Base-by-base conservation (phyloP, 139 green algal genomes). In the Parachlorella kessleri region DNA sequence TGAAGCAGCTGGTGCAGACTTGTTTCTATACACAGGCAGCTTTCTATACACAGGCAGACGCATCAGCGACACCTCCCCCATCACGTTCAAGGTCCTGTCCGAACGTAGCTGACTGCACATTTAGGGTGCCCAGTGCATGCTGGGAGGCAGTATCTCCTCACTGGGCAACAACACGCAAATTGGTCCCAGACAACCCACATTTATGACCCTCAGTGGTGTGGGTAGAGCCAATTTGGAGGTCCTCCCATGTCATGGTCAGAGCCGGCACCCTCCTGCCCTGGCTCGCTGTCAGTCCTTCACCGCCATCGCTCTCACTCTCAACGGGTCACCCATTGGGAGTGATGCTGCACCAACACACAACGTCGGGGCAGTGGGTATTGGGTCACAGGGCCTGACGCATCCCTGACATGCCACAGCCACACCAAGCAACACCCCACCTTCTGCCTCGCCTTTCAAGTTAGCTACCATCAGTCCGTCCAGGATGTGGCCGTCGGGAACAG, bases 131-230 rank as follows among this genome's bases (percentile, higher is more conserved):
- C 4, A 40, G 42, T 10, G 30, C 28, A 14, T 2, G 70, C 70
- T 3, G 18, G 32, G 65, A 23, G 28, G 24, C 14, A 59, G 48
- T 14, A 59, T 28, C 8, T 2, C 6, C 35, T 23, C 9, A 63
- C 35, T 36, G 3, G 36, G 0, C 3, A 41, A 35, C 14, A 59
- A 24, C 28, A 70, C 42, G 0, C 9, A 67, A 69, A n/a, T n/a
- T n/a, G 21, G 18, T 3, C 7, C 30, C 26, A 1, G n/a, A n/a
- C n/a, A n/a, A n/a, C 63, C 48, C 59, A 89, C 88, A 83, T 79
- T 59, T 75, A 63, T 96, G 92, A 0, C 80, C 90, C 36, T 90
- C 82, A 77, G 95, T 94, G 32, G 67, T 82, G 65, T 96, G 90
- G 3, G 94, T 70, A 4, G 88, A 91, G 65, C 91, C 87, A 67